phyloP scores from a whole-genome alignment of 345 rosid genomes.

The Sonneratia alba region DNA sequence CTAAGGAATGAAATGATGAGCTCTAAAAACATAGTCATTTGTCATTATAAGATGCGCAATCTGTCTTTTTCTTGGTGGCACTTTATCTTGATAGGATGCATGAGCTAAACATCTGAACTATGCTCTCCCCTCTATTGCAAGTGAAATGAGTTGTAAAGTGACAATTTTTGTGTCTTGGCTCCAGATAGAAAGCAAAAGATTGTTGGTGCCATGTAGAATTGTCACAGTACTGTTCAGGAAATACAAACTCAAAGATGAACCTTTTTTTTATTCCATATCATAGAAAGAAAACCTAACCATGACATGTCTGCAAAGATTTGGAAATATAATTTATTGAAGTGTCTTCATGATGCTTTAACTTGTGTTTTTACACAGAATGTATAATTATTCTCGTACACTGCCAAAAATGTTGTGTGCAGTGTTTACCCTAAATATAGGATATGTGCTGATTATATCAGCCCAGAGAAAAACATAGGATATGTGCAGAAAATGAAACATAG shows the following conservation, averaged over 20 bases:
- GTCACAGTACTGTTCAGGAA: not conserved
- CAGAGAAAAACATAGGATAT: no score
- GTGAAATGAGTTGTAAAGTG: not conserved
- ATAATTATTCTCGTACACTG: not conserved
- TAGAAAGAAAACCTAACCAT: not conserved
- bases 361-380: not conserved
- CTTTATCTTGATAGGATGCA: not conserved
- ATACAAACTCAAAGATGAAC: not conserved
- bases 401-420: not conserved
- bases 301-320: not conserved
- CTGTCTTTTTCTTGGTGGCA: not conserved
- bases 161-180: not conserved
- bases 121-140: not conserved
- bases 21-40: not conserved
- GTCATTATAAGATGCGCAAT: not conserved
- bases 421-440: not conserved
- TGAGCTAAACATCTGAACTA: not conserved
- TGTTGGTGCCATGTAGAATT: not conserved
- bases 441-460: no score
- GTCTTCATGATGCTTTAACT: not conserved
- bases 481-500: not conserved
- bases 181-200: not conserved
- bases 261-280: not conserved
- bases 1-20: not conserved
- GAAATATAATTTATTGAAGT: not conserved